Evolutionary conservation across 768 basidiomycete species (phyloP), one percentile per base, ranked within the genome.

Genomic region (Boletus pseudo-olivaceus): DNA sequence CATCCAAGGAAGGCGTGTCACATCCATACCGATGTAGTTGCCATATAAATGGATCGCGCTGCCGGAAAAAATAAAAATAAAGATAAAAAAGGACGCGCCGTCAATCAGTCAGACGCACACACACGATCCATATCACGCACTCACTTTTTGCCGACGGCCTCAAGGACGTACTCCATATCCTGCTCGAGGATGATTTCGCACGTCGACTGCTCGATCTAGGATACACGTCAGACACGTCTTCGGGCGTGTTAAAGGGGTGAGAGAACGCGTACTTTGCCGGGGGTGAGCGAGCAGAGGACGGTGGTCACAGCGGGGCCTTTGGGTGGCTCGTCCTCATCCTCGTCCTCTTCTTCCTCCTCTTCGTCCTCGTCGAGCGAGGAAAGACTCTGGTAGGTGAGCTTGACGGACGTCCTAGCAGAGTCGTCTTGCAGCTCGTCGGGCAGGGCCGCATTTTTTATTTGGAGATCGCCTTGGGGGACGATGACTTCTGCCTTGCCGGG

Each of bases 61-160:
- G 51, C 4, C 7, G 49, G 51, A 27, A 7, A 7, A 2, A 26
- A 6, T 10, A 47, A 14, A 44, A 34, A n/a, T n/a, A n/a, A n/a
- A 55, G n/a, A 29, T 23, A 55, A 55, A n/a, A 30, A 27, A 47
- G 34, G 10, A 49, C 17, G 27, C 47, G 10, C 19, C 9, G 52
- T 66, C 53, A 57, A 62, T 61, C 46, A 30, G n/a, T 15, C 26
- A 38, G 7, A 0, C 14, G 20, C 37, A 30, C 8, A 10, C 12
- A 42, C 27, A 26, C 14, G 33, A 43, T 35, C 29, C 11, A 47
- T 35, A 33, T 40, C 34, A 20, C 26, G 48, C 12, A 59, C 78
- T 58, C 60, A 92, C 90, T 97, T 97, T 74, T 90, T 87, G 54
- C 93, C 93, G 42, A 84, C 78, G 44, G 82, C 74, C 66, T 88